phyloP scores from a whole-genome alignment of 306 rosid genomes.

The Vigna radiata region DNA sequence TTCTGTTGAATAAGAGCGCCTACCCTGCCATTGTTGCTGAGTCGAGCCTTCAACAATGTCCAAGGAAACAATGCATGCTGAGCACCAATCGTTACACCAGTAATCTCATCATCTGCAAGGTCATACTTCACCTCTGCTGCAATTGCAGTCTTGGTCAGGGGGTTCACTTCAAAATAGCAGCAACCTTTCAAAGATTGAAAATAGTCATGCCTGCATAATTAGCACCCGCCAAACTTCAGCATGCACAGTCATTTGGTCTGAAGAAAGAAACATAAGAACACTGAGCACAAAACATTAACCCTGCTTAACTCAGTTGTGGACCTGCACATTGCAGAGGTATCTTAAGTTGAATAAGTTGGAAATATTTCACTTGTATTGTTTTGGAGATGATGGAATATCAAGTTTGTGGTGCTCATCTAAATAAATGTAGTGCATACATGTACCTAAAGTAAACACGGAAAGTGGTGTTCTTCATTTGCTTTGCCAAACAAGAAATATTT shows the following conservation, averaged over 20 bases:
- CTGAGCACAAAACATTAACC: background rate
- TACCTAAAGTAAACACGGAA: background rate
- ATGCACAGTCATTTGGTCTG: conserved; percentile 7
- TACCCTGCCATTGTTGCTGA: background rate
- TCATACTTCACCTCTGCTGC: conserved; percentile 34
- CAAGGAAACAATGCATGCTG: conserved; percentile 22
- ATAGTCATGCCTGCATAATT: conserved; percentile 31
- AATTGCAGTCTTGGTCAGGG: conserved; percentile 28
- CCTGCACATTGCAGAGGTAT: background rate
- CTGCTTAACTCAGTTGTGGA: background rate
- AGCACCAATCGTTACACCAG: conserved; percentile 8
- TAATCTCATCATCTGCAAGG: conserved; percentile 9
- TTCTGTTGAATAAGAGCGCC: conserved; percentile 13
- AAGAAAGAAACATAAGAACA: background rate
- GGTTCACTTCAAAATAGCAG: conserved; percentile 29
- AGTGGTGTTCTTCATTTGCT: background rate
- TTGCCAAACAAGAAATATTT: background rate
- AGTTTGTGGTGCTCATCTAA: background rate
- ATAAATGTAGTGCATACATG: background rate
- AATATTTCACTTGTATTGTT: background rate
- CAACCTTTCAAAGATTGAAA: conserved; percentile 23
- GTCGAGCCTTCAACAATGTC: conserved; percentile 17
- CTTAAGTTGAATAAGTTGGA: background rate
- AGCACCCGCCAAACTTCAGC: conserved; percentile 9
- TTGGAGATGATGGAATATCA: background rate